Evolutionary conservation across 2,329 filamentous ascomycete genomes (phyloP), one percentile per base, ranked within the genome.

Genomic region (Rutstroemia sp.): DNA sequence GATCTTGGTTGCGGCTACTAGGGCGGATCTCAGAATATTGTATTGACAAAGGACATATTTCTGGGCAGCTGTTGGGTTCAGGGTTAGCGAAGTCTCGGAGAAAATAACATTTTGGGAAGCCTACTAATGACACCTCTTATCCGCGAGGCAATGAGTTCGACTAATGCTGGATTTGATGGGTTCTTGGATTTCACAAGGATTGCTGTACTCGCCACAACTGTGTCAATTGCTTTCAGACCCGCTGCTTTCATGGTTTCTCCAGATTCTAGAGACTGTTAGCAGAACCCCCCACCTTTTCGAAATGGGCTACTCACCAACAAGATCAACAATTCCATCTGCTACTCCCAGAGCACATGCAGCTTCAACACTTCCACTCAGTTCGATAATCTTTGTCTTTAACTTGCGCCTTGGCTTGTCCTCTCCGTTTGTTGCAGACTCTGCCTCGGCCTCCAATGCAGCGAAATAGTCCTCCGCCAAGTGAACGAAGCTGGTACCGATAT

Each of bases 221-320:
- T 99, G 65, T 94, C 91, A 65, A 97, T 96, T 56, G 92, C 87
- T 74, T 91, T 92, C 51, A 99, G 80, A 23, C 94, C 94, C 45
- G 92, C 92, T 19, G 92, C 94, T 68, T 89, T 88, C 94, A 99
- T 99, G 0, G 94, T 99, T 74, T 97, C 92, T 56, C 94, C 94
- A 19, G 94, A 97, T 78, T 99, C 92, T 94, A 64, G 19, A 7
- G 42, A 4, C 19, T 54, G 57, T 67, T 58, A 69, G 63, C 27
- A 34, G 12, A 38, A 51, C 12, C 48, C 14, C 6, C 12, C 10
- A 4, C 6, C 51, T 44, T 17, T 12, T 12, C 12, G 39, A 34
- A 45, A 39, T 39, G 16, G 47, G n/a, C 21, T 10, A 61, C 88
- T 70, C 73, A 94, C 90, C 91, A 69, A 99, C 94, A 57, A 99